Evolutionary conservation across 306 rosid genomes (phyloP), one percentile per base, ranked within the genome.

Genomic region (Prosopis cineraria): DNA sequence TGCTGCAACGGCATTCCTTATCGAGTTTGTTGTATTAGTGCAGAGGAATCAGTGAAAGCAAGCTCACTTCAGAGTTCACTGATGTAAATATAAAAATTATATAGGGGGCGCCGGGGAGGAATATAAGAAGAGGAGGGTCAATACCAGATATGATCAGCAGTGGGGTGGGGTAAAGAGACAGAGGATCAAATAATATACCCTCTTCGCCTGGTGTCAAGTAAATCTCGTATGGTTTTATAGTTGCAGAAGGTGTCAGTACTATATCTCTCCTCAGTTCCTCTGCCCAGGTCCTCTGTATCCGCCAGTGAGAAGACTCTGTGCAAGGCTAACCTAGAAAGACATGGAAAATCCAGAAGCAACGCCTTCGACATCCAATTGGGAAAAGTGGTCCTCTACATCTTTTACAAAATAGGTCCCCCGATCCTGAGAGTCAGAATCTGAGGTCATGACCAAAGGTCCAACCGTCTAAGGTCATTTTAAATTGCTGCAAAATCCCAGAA

Each of bases 221-320:
- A 68, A 83, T 78, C 62, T 73, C 5, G 58, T 69, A 70, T 58
- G 45, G 16, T 60, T 72, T 36, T 68, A 62, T 4, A 62, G 75
- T 68, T 73, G 16, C 79, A 71, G 78, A 73, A 30, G 65, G 72
- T 83, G 88, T 88, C 86, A 86, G 84, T 83, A 50, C 19, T 71
- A 20, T 59, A 56, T 55, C 70, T 36, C 27, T 63, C 81, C 76
- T 80, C 78, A 71, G 65, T 70, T 40, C 52, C 37, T 60, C 81
- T 78, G 81, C 60, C 59, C 80, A 88, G 86, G 81, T 77, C 76
- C 78, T 79, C 64, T 52, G 77, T 6, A 68, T 63, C 58, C 69
- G 81, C 81, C 84, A 73, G 74, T 73, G 78, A 73, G 78, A 10
- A 52, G 74, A 37, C 31, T 76, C 36, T 41, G 34, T 77, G 66